Evolutionary conservation across 2,329 filamentous ascomycete genomes (phyloP).

Genomic region (Ascochyta lentis): DNA sequence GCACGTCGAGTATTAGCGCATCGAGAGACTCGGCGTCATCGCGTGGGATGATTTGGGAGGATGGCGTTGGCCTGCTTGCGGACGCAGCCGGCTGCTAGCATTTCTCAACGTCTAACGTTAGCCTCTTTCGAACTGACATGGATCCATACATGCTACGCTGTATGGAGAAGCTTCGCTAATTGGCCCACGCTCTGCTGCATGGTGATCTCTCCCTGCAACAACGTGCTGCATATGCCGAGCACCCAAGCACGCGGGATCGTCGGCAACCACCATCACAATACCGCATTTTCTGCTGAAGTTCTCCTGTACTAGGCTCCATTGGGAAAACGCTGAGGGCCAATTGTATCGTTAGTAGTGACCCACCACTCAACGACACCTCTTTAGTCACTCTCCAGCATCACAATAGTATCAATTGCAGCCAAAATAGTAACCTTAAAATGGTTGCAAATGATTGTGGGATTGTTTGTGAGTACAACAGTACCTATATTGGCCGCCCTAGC

Average conservation of each 20-base stretch:
- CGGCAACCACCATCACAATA: constrained; percentile 19
- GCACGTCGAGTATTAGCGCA: constrained; percentile 18
- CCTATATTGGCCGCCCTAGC: no score
- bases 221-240: constrained; percentile 18
- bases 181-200: constrained; percentile 6
- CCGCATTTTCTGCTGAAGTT: no score
- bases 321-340: no score
- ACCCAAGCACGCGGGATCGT: constrained; percentile 7
- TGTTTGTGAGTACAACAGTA: no score
- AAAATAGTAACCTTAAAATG: no score
- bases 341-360: no score
- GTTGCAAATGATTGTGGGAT: no score
- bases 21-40: background rate
- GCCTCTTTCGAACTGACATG: constrained; percentile 45
- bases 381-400: no score
- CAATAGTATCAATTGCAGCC: no score
- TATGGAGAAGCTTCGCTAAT: constrained; percentile 11
- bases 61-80: constrained; percentile 25
- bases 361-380: no score
- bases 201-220: constrained; percentile 11
- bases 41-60: constrained; percentile 5
- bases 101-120: constrained; percentile 44
- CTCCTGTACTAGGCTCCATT: no score
- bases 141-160: constrained; percentile 27
- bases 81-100: constrained; percentile 41